Conservation (phyloP, 129 eudicot species). For the Arctium minus region DNA sequence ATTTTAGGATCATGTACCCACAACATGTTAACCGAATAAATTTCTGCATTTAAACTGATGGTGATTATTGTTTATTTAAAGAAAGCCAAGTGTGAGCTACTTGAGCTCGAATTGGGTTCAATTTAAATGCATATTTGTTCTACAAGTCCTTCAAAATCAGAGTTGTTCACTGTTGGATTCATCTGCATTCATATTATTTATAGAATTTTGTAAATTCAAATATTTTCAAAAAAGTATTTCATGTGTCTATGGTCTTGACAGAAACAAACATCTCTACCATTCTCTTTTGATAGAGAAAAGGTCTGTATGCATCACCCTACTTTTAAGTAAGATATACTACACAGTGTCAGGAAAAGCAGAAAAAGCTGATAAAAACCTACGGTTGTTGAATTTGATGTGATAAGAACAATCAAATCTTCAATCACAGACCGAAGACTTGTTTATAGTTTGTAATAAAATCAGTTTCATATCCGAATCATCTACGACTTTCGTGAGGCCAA, state of each 20-base stretch:
- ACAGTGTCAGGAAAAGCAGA: no score
- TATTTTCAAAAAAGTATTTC: no score
- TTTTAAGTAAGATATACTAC: no score
- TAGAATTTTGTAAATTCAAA: no score
- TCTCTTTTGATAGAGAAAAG: no score
- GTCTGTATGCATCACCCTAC: no score
- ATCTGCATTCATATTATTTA: no score
- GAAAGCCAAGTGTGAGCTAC: background rate
- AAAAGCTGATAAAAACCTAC: background rate
- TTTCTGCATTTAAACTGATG: background rate
- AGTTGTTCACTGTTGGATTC: no score
- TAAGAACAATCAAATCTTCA: background rate
- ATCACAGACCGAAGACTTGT: background rate
- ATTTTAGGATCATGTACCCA: conserved; percentile 19
- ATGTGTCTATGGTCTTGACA: no score
- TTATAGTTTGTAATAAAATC: background rate
- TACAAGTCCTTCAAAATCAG: background rate
- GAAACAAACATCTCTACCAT: no score
- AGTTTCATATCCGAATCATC: background rate
- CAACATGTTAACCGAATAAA: conserved; percentile 22
- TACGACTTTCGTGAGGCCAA: background rate
- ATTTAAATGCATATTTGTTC: background rate
- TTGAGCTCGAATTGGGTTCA: background rate
- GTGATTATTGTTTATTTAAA: background rate
- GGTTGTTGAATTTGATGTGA: background rate